phyloP scores from a whole-genome alignment of 176 grass and related monocot genomes.

The Aegilops longissima region DNA sequence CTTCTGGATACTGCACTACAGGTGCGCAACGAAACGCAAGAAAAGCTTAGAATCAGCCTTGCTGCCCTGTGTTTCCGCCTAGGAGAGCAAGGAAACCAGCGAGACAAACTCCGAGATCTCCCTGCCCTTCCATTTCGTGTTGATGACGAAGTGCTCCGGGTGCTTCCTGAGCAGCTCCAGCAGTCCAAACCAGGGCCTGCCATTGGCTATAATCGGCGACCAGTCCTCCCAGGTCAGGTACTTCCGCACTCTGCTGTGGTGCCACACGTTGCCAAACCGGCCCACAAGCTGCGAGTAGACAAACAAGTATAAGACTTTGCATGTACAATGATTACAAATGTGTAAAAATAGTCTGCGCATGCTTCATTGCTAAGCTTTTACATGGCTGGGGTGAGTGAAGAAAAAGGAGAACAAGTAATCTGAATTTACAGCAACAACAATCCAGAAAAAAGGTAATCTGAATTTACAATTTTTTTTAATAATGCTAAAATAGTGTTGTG shows the following conservation, averaged over 20 bases:
- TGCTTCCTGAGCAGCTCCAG: conserved; percentile 79
- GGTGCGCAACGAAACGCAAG: neutral
- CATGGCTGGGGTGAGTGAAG: too few relatives aligned
- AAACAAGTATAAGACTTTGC: neutral
- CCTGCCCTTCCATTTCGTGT: conserved; percentile 87
- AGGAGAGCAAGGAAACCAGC: conserved; percentile 62
- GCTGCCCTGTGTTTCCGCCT: conserved; percentile 1
- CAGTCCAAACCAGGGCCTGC: conserved; percentile 73
- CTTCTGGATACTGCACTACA: conserved; percentile 3
- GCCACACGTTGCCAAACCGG: conserved; percentile 83
- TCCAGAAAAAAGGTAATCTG: too few relatives aligned
- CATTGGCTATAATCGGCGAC: conserved; percentile 64
- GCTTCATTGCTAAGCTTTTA: too few relatives aligned
- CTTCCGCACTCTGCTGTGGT: conserved; percentile 73
- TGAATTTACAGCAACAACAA: too few relatives aligned
- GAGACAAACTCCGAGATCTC: conserved; percentile 71
- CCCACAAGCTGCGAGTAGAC: conserved; percentile 59
- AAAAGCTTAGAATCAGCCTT: neutral
- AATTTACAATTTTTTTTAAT: too few relatives aligned
- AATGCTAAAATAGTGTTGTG: too few relatives aligned
- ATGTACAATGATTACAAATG: neutral
- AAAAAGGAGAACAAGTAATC: too few relatives aligned
- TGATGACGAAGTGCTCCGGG: conserved; percentile 91
- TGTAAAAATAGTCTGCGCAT: neutral
- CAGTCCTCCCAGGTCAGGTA: conserved; percentile 79